Evolutionary conservation across 2,329 filamentous ascomycete genomes (phyloP), one percentile per base, ranked within the genome.

Genomic region (Calonectria ilicicola): DNA sequence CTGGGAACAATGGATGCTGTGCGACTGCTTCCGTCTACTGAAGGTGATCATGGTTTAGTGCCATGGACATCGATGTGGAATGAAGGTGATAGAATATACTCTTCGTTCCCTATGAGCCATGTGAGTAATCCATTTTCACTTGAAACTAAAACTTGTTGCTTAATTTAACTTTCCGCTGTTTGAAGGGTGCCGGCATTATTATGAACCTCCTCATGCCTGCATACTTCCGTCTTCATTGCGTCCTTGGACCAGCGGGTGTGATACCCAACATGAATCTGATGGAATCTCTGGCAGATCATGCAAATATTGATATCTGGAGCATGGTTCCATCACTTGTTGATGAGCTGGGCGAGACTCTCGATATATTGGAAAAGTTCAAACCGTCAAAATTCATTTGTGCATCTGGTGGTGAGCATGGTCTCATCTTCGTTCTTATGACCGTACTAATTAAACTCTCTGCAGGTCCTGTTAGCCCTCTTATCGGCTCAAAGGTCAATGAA

Each of bases 161-260:
- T 51, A 51, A 27, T 29, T 17, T n/a, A 27, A 4, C 17, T 4
- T 15, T 27, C 12, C 7, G 23, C 1, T 51, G 21, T 27, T 29
- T 5, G 17, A 51, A 51, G 47, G 83, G 82, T 1, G 84, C 85
- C 0, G 85, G 84, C 15, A 82, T 85, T 3, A 82, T 86, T 19
- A 85, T 85, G 83, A 71, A 86, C 67, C 82, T 86, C 17, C 47
- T 85, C 0, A 78, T 85, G 74, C 83, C 84, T 0, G 78, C 81
- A 0, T 76, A 85, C 1, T 85, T 82, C 19, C 70, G 77, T 8
- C 70, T 85, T 0, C 82, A 80, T 7, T 84, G 83, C 65, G 65
- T 86, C 8, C 62, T 86, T 29, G 84, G 84, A 0, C 84, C 85
- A 1, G 46, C 73, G 3, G 78, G 76, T 2, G 78, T 84, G 1